A percentile compares a stretch with the other conserved stretches of the same genome.
These are phyloP conservation scores for Blastobotrys persicus DNA, from an alignment of 1,139 yeast species.

Conservation along the genomic window DNA sequence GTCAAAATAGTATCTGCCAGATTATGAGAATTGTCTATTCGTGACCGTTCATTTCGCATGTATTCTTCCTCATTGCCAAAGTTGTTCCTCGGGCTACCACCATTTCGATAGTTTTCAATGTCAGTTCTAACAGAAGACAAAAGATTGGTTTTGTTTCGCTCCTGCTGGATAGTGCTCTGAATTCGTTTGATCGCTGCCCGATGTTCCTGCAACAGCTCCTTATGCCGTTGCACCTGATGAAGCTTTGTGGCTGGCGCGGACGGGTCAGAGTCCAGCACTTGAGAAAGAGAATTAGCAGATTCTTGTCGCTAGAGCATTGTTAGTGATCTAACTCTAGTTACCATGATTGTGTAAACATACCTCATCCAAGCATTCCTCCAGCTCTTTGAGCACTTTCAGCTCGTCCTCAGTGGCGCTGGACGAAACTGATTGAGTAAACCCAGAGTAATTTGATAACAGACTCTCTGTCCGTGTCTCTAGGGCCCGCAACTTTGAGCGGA, in stretches of 20 bases:
- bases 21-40: conserved; percentile 71
- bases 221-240: conserved; percentile 81
- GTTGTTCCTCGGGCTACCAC: conserved; percentile 34
- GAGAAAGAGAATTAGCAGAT: conserved; percentile 40
- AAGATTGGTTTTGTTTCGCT: conserved; percentile 70
- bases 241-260: conserved; percentile 67
- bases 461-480: conserved; percentile 57
- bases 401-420: conserved; percentile 51
- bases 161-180: conserved; percentile 60
- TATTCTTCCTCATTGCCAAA: conserved; percentile 52
- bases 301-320: conserved; percentile 39
- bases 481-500: conserved; percentile 53
- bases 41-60: conserved; percentile 68
- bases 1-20: conserved; percentile 76
- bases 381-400: conserved; percentile 41
- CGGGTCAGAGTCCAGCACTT: conserved; percentile 56
- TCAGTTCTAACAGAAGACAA: conserved; percentile 75
- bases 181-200: conserved; percentile 60
- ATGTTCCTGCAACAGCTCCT: conserved; percentile 72
- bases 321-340: not conserved
- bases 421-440: conserved; percentile 51
- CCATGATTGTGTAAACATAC: conserved; percentile 6
- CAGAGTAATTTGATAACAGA: conserved; percentile 50
- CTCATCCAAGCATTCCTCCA: conserved; percentile 42
- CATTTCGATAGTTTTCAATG: conserved; percentile 56